Evolutionary conservation across 352 stramenopile genomes (phyloP).

Genomic region (Globisporangium emineosum): DNA sequence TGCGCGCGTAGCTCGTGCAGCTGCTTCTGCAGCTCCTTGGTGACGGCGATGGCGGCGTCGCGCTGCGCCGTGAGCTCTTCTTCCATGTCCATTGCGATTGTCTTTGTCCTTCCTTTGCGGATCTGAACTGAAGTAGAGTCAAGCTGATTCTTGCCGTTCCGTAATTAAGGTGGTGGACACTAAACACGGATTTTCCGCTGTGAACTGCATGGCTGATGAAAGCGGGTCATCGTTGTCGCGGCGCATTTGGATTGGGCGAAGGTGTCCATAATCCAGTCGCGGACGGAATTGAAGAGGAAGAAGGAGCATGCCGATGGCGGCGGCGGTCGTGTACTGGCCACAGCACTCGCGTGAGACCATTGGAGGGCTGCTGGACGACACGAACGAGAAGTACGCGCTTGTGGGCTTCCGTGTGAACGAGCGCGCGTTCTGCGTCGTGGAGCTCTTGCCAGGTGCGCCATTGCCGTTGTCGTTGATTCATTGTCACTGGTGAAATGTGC

Average conservation of each 20-base stretch:
- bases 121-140: neutral
- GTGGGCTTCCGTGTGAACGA: constrained; percentile 22
- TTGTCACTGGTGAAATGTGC: neutral
- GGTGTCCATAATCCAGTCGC: neutral
- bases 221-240: constrained; percentile 2
- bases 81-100: constrained; percentile 39
- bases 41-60: constrained; percentile 71
- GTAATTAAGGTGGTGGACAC: neutral
- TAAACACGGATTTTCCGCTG: neutral
- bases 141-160: neutral
- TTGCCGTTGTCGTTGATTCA: neutral
- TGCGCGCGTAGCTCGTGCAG: constrained; percentile 45
- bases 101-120: no score
- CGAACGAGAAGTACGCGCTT: neutral
- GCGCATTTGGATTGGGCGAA: neutral
- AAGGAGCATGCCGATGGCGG: neutral
- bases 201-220: constrained; percentile 12
- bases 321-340: constrained; percentile 49
- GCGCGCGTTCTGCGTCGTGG: constrained; percentile 33
- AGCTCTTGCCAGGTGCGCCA: constrained; percentile 13
- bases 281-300: neutral
- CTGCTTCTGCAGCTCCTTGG: constrained; percentile 68
- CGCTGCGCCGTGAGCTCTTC: constrained; percentile 72
- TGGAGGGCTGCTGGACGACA: neutral
- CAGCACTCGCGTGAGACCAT: constrained; percentile 15